These are phyloP conservation scores for Fusarium buxicola DNA, from an alignment of 2,329 filamentous ascomycete genomes.

Conservation along the genomic window DNA sequence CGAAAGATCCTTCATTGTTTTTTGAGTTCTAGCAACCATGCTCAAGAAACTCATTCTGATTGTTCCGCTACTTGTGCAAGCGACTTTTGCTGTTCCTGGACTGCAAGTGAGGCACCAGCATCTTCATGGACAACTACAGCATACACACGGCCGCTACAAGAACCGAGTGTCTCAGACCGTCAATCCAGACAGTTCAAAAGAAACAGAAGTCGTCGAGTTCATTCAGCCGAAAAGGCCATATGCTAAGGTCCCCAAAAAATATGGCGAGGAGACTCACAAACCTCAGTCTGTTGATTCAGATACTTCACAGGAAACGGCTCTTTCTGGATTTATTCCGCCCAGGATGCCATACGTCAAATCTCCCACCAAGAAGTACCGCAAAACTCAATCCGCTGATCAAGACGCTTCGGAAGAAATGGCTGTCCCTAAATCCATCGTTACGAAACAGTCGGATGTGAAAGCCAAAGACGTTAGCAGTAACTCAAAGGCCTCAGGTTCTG, in stretches of 20 bases:
- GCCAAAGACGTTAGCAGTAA: conserved; percentile 14
- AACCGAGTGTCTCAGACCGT: conserved; percentile 16
- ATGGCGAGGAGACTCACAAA: neutral
- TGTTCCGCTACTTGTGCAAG: conserved; percentile 44
- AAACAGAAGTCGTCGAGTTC: conserved; percentile 24
- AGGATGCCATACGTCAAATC: conserved; percentile 30
- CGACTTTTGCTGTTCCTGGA: conserved; percentile 37
- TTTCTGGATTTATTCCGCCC: conserved; percentile 33
- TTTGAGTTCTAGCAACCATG: conserved; percentile 32
- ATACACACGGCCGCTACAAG: conserved; percentile 24
- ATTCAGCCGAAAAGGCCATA: conserved; percentile 28
- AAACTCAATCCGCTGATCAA: conserved; percentile 1
- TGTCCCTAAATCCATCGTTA: neutral
- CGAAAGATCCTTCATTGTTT: neutral
- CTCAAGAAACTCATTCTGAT: conserved; percentile 37
- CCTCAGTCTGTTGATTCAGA: neutral
- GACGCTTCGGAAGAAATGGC: neutral
- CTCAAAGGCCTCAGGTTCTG: conserved; percentile 5
- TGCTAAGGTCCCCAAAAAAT: conserved; percentile 23
- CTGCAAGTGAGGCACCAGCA: conserved; percentile 34
- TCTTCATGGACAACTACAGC: conserved; percentile 32
- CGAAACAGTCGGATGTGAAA: neutral
- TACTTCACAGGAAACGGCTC: conserved; percentile 4
- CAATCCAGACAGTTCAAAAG: conserved; percentile 5
- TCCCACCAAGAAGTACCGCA: conserved; percentile 6